Conservation (phyloP, 352 stramenopile genomes). For the Globisporangium nodosum region DNA sequence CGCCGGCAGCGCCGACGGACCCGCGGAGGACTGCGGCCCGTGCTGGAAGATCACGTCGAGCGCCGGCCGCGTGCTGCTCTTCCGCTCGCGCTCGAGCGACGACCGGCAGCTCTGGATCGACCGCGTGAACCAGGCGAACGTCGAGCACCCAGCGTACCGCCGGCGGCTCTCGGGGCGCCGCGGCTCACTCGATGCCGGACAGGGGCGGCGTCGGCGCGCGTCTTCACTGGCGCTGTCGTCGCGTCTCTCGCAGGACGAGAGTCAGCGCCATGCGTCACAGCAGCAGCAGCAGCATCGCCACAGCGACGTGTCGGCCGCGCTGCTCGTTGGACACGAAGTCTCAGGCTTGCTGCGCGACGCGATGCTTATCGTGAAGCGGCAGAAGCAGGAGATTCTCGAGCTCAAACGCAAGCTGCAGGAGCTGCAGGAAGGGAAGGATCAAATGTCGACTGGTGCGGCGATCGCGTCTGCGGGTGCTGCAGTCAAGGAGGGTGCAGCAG, state of each 20-base stretch:
- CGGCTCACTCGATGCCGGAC: slow-evolving; percentile 25
- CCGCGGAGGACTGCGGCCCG: slow-evolving; percentile 49
- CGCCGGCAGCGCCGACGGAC: slow-evolving; percentile 17
- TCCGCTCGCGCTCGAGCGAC: slow-evolving; percentile 48
- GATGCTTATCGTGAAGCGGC: slow-evolving; percentile 54
- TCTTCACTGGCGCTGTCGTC: slow-evolving; percentile 22
- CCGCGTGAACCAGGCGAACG: slow-evolving; percentile 29
- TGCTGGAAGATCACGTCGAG: slow-evolving; percentile 71
- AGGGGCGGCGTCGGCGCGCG: slow-evolving; percentile 12
- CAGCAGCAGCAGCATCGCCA: slow-evolving; percentile 2
- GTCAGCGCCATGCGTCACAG: slow-evolving; percentile 7
- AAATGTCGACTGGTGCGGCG: neutral
- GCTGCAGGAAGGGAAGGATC: slow-evolving; percentile 7
- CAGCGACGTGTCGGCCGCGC: slow-evolving; percentile 20
- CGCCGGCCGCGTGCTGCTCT: slow-evolving; percentile 50
- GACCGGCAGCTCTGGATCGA: slow-evolving; percentile 49
- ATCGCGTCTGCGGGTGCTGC: neutral
- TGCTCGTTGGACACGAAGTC: slow-evolving; percentile 32
- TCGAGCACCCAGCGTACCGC: slow-evolving; percentile 13
- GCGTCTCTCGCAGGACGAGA: slow-evolving; percentile 13
- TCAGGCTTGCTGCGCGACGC: slow-evolving; percentile 64
- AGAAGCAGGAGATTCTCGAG: slow-evolving; percentile 68
- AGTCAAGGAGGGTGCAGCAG: neutral
- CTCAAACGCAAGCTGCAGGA: slow-evolving; percentile 29
- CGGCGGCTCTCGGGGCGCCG: slow-evolving; percentile 6